phyloP scores from a whole-genome alignment of 495 filamentous ascomycete species.

The Hypoxylon lenormandii region DNA sequence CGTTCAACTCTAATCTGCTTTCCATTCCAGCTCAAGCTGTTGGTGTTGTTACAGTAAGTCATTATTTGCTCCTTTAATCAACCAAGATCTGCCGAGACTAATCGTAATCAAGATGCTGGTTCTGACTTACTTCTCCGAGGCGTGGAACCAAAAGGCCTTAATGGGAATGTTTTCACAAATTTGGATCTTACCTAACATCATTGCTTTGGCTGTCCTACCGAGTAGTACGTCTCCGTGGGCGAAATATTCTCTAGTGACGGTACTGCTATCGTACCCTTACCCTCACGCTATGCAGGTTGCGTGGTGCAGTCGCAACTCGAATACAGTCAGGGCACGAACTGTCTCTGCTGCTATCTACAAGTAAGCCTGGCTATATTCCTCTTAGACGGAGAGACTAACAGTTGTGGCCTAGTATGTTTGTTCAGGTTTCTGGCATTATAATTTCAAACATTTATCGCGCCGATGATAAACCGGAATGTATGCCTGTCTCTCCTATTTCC shows the following conservation, averaged over 20 bases:
- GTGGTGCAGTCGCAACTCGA: conserved; percentile 69
- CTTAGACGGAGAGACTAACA: neutral
- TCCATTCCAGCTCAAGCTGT: conserved; percentile 66
- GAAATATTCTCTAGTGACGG: conserved; percentile 60
- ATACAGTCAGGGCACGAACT: conserved; percentile 70
- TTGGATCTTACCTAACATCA: conserved; percentile 66
- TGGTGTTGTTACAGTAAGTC: conserved; percentile 20
- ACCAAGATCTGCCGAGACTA: conserved; percentile 17
- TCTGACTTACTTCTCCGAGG: conserved; percentile 68
- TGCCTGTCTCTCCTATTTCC: neutral
- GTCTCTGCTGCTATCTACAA: conserved; percentile 51
- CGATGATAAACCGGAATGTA: conserved; percentile 60
- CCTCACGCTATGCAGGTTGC: conserved; percentile 67
- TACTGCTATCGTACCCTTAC: conserved; percentile 57
- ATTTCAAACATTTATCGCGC: conserved; percentile 72
- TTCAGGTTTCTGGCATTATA: conserved; percentile 71
- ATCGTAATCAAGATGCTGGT: conserved; percentile 49
- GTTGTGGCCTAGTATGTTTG: conserved; percentile 69
- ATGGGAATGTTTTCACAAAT: conserved; percentile 64
- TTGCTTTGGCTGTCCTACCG: conserved; percentile 62
- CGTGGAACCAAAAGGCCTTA: conserved; percentile 66
- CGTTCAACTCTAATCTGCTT: conserved; percentile 76
- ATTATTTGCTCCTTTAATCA: conserved; percentile 20
- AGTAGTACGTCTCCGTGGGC: conserved; percentile 56
- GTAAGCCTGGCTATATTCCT: conserved; percentile 9